These are phyloP conservation scores for Sungouiella blattae DNA, from an alignment of 805 yeast genomes.

Conservation along the genomic window DNA sequence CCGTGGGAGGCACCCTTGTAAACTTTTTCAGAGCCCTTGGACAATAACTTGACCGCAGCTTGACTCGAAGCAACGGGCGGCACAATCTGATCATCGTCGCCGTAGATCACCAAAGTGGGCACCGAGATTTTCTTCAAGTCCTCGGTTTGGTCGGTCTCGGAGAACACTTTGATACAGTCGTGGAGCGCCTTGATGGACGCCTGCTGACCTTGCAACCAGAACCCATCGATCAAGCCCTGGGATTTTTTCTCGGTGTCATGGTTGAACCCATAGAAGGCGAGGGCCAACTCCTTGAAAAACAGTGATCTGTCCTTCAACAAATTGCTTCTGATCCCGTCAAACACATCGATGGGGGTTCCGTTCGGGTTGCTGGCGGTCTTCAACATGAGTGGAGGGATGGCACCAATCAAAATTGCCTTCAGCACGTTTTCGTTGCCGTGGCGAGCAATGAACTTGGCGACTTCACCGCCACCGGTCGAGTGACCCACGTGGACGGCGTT, in stretches of 20 bases:
- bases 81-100: conserved; percentile 14
- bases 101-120: conserved; percentile 15
- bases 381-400: conserved; percentile 15
- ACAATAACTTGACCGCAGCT: conserved; percentile 12
- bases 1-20: conserved; percentile 14
- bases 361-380: conserved; percentile 9
- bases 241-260: conserved; percentile 5
- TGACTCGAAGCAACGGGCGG: conserved; percentile 13
- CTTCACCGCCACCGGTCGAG: conserved; percentile 19
- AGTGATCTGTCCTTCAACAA: conserved; percentile 13
- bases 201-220: conserved; percentile 17
- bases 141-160: conserved; percentile 13
- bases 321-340: conserved; percentile 10
- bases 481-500: conserved; percentile 14
- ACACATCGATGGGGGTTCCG: conserved; percentile 13
- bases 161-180: conserved; percentile 14
- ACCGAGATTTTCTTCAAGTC: conserved; percentile 13
- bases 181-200: conserved; percentile 13
- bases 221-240: conserved; percentile 11
- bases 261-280: conserved; percentile 11
- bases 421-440: conserved; percentile 12
- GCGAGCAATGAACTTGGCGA: conserved; percentile 12
- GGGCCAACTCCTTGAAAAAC: conserved; percentile 15
- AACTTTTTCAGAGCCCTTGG: conserved; percentile 8
- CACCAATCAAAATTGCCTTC: conserved; percentile 15